Conservation (phyloP, 1,139 yeast genomes). For the Taiozyma sp. region DNA sequence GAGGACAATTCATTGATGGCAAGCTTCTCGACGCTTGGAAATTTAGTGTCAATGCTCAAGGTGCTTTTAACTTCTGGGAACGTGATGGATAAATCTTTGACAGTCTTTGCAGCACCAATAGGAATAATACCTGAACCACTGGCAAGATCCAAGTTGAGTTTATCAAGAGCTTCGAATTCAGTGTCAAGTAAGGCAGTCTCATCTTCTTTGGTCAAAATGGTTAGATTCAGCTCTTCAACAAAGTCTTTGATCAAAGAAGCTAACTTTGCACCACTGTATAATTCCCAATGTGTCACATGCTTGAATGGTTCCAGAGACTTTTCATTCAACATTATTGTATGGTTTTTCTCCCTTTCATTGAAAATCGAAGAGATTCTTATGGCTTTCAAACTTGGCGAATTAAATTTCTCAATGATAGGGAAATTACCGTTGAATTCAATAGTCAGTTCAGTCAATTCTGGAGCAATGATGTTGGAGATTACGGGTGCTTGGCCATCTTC, state of each 20-base stretch:
- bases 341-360: background rate
- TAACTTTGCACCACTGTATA: slow-evolving; percentile 1
- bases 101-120: background rate
- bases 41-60: background rate
- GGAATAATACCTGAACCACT: slow-evolving; percentile 3
- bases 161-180: background rate
- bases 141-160: slow-evolving; percentile 1
- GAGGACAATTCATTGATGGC: slow-evolving; percentile 1
- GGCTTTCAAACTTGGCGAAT: slow-evolving; percentile 4
- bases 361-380: slow-evolving; percentile 2
- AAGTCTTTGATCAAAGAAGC: background rate
- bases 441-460: slow-evolving; percentile 4
- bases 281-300: slow-evolving; percentile 7
- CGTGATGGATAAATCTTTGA: slow-evolving; percentile 3
- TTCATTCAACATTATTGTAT: background rate
- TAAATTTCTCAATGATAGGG: slow-evolving; percentile 2
- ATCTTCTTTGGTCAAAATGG: slow-evolving; percentile 4
- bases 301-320: background rate
- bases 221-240: slow-evolving; percentile 4
- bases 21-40: slow-evolving; percentile 1
- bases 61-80: slow-evolving; percentile 1
- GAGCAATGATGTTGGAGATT: slow-evolving; percentile 1
- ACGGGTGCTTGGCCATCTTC: background rate
- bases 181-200: background rate
- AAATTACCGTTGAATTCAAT: slow-evolving; percentile 5